Evolutionary conservation across 257 asterid genomes (phyloP), one percentile per base, ranked within the genome.

Genomic region (Pogostemon cablin): DNA sequence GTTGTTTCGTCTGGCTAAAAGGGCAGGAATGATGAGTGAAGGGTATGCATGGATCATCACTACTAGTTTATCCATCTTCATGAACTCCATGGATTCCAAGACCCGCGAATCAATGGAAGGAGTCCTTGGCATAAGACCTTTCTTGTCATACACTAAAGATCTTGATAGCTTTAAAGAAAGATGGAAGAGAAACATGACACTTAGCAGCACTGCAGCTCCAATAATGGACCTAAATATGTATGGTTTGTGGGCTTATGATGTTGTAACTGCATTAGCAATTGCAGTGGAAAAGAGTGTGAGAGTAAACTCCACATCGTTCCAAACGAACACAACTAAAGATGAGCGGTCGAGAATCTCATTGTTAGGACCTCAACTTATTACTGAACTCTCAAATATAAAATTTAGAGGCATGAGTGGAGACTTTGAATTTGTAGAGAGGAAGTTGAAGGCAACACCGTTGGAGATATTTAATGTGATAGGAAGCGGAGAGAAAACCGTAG

Each of bases 1-100:
- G 6, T 42, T 82, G 34, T 81, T 81, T 72, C 57, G 62, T 44
- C 81, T 78, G 6, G 96, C 89, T 6, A 75, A 85, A 66, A 40
- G 4, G 42, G 74, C 57, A 0, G 83, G 84, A 56, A 60, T 87
- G 67, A 83, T 81, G 81, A 81, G 71, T 40, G 80, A 78, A 81
- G 90, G 83, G 3, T 87, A 76, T 68, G 95, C 87, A 1, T 89
- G 96, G 96, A 41, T 89, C 15, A 15, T 84, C 12, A 79, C 90
- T 5, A 85, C 78, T 67, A 77, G 93, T 25, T n/a, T 87, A 41
- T 86, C 95, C 2, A 81, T 75, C 67, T 83, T 82, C 76, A 57
- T 90, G 74, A 65, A 39, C 68, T 77, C 84, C 0, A 64, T 81
- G 62, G 81, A 81, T 69, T 72, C 81, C 9, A 20, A 41, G 3